Evolutionary conservation across 805 yeast species (phyloP), one percentile per base, ranked within the genome.

Genomic region (Candida koratica): DNA sequence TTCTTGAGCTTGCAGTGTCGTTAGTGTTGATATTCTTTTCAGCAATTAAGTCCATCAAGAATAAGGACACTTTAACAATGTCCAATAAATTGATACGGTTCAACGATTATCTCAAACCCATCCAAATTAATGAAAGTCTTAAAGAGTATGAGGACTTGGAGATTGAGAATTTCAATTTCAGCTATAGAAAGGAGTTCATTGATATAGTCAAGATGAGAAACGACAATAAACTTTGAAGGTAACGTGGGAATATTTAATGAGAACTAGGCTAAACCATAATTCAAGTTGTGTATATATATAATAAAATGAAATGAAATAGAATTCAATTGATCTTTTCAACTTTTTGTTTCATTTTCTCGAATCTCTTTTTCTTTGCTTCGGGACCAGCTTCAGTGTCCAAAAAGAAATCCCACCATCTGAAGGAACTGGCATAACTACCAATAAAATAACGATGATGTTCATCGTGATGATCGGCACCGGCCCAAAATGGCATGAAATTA

Each of bases 391-490:
- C 80, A 11, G 80, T 74, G 36, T 64, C 72, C 44, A 75, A 60
- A 14, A 60, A 44, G 46, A 47, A 70, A 46, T 75, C 81, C 73
- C 77, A 73, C 75, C 77, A 73, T 51, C 79, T 69, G 58, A 75
- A 75, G 17, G 74, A 64, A 26, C 77, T 69, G 17, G 81, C 76
- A 46, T 75, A 75, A 48, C 71, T 71, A 13, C 81, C 81, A 41
- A 75, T 73, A 45, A 75, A 75, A 52, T 69, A 71, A 47, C 74
- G 81, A 45, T 75, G 81, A 45, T 75, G 81, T 41, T 69, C 66
- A 48, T 75, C 81, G 48, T 75, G 81, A 48, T 75, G 81, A 38
- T 71, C 79, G 25, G 80, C 80, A 20, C 81, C 81, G 7, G 81
- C 80, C 81, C 81, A 75, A 55, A 75, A 67, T 28, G 81, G 81